A percentile compares a stretch with the other conserved stretches of the same genome.
phyloP scores from a whole-genome alignment of 169 alveolate genomes.

The Plasmodium falciparum region DNA sequence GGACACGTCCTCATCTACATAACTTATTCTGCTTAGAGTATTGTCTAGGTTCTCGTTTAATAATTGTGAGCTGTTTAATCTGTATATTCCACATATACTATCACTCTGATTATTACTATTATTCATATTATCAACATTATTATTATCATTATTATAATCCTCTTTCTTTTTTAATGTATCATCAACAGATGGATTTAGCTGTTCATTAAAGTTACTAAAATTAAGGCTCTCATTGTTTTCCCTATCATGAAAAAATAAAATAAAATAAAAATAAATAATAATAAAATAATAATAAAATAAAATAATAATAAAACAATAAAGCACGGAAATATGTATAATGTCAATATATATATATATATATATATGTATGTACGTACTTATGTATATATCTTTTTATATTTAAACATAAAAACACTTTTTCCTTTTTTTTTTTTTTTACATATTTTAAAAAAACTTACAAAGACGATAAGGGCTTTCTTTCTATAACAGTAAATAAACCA shows the following conservation, averaged over 20 bases:
- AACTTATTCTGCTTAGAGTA: constrained; percentile 60
- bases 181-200: constrained; percentile 16
- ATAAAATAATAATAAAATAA: no score
- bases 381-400: neutral
- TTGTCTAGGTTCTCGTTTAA: constrained; percentile 38
- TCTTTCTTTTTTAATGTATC: constrained; percentile 25
- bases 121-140: no score
- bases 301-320: no score
- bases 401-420: neutral
- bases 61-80: constrained; percentile 55
- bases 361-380: neutral
- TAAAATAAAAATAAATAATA: neutral
- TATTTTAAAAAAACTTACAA: constrained; percentile 24
- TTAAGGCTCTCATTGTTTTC: constrained; percentile 54
- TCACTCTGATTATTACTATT: constrained; percentile 8
- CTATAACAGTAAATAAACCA: constrained; percentile 72
- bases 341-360: neutral
- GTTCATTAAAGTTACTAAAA: constrained; percentile 46
- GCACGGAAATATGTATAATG: neutral
- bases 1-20: constrained; percentile 74
- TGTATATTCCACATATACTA: constrained; percentile 50
- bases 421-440: neutral
- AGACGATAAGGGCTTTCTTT: constrained; percentile 65
- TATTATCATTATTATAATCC: neutral
- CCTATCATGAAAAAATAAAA: constrained; percentile 4